Percentiles rank a stretch among this genome's conserved stretches.
Evolutionary conservation across 345 rosid genomes (phyloP).

Genomic region (Citrus glauca): DNA sequence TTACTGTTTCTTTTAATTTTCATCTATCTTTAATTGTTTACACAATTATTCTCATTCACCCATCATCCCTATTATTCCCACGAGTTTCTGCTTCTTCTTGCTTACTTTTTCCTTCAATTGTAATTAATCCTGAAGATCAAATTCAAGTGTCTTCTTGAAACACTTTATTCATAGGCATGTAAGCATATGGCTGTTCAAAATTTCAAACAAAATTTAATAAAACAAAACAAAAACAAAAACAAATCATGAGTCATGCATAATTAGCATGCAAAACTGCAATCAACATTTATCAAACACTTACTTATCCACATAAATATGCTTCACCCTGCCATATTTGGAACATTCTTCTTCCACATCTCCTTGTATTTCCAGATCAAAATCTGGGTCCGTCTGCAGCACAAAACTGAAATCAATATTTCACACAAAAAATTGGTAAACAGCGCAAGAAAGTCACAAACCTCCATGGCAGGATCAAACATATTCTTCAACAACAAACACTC

Average conservation of each 20-base stretch:
- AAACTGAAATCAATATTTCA: conserved; percentile 4
- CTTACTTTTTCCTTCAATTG: not conserved
- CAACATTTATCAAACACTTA: conserved; percentile 29
- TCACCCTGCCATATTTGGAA: conserved; percentile 74
- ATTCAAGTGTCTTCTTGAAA: not conserved
- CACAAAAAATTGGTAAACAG: not conserved
- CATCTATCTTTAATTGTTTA: not conserved
- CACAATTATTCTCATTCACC: not conserved
- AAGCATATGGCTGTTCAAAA: not conserved
- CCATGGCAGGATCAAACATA: conserved; percentile 88
- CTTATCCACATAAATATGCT: conserved; percentile 83
- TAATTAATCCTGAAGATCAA: not conserved
- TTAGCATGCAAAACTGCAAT: not conserved
- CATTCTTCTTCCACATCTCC: conserved; percentile 86
- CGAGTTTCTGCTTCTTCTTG: not conserved
- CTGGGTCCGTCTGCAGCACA: conserved; percentile 67
- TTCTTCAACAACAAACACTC: conserved; percentile 86
- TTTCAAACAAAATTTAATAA: not conserved
- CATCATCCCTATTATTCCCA: not conserved
- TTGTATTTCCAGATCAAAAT: conserved; percentile 72
- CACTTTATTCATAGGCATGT: not conserved
- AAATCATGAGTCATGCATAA: not conserved
- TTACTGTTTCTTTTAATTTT: not conserved
- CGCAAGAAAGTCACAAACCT: conserved; percentile 42
- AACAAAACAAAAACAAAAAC: not conserved